These are phyloP conservation scores for Rosa chinensis DNA, from an alignment of 306 rosid species.

Conservation along the genomic window DNA sequence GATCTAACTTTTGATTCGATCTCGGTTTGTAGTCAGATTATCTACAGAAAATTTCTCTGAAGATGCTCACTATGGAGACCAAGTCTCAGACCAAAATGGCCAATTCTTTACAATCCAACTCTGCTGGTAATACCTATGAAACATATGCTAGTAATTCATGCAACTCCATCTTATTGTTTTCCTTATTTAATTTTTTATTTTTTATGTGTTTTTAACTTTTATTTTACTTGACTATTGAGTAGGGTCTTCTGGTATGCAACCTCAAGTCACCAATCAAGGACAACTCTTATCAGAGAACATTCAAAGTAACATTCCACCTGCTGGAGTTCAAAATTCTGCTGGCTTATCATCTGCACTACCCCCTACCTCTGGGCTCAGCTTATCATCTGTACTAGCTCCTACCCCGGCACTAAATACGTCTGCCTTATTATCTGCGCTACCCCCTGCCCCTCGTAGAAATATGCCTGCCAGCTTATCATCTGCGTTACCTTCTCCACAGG, in stretches of 20 bases:
- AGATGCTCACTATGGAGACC: conserved; percentile 56
- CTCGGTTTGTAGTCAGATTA: conserved; percentile 34
- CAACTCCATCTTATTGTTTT: background rate
- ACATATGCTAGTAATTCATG: background rate
- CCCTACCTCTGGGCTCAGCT: conserved; percentile 51
- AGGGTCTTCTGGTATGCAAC: conserved; percentile 55
- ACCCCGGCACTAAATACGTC: conserved; percentile 58
- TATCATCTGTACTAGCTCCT: conserved; percentile 35
- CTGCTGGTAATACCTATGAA: background rate
- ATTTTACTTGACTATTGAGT: conserved; percentile 10
- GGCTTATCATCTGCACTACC: conserved; percentile 47
- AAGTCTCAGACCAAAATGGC: conserved; percentile 36
- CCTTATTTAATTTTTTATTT: background rate
- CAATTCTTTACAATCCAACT: background rate
- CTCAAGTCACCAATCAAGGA: conserved; percentile 63
- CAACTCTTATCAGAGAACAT: conserved; percentile 62
- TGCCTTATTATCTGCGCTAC: background rate
- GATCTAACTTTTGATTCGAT: background rate
- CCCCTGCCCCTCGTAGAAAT: background rate
- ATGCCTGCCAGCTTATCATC: background rate
- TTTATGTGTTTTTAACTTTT: background rate
- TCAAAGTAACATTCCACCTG: conserved; percentile 51
- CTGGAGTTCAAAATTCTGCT: conserved; percentile 42
- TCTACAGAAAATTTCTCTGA: conserved; percentile 35
- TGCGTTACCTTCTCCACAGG: background rate